phyloP scores from a whole-genome alignment of 345 rosid species.

The Lepidium sativum region DNA sequence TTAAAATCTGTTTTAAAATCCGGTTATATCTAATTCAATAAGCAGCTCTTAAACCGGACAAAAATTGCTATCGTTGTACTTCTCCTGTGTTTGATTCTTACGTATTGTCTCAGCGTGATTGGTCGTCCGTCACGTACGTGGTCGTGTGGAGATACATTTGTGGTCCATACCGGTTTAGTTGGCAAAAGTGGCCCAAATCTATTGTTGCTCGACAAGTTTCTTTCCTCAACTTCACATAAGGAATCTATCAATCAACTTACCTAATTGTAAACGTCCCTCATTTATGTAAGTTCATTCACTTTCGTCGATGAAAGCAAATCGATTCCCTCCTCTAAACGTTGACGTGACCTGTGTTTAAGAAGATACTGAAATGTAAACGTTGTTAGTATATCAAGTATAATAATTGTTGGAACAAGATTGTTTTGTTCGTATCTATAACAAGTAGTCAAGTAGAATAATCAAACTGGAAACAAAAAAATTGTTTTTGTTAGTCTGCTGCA shows the following conservation, averaged over 20 bases:
- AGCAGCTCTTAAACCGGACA: not conserved
- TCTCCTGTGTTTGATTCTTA: not conserved
- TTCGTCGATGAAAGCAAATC: not conserved
- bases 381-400: not conserved
- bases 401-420: not conserved
- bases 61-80: not conserved
- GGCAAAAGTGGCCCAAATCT: conserved; percentile 25
- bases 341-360: too few species aligned
- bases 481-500: not conserved
- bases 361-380: not conserved
- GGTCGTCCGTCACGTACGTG: conserved; percentile 17
- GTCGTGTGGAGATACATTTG: not conserved
- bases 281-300: not conserved
- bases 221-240: conserved; percentile 17
- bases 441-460: not conserved
- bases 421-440: not conserved
- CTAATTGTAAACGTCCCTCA: not conserved
- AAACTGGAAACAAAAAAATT: not conserved
- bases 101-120: not conserved
- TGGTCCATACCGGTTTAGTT: conserved; percentile 22
- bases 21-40: not conserved
- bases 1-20: not conserved
- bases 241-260: conserved; percentile 10
- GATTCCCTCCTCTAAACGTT: too few species aligned
- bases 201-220: too few species aligned